These are phyloP conservation scores for Mycena galericulata DNA, from an alignment of 768 basidiomycete species.

Conservation along the genomic window DNA sequence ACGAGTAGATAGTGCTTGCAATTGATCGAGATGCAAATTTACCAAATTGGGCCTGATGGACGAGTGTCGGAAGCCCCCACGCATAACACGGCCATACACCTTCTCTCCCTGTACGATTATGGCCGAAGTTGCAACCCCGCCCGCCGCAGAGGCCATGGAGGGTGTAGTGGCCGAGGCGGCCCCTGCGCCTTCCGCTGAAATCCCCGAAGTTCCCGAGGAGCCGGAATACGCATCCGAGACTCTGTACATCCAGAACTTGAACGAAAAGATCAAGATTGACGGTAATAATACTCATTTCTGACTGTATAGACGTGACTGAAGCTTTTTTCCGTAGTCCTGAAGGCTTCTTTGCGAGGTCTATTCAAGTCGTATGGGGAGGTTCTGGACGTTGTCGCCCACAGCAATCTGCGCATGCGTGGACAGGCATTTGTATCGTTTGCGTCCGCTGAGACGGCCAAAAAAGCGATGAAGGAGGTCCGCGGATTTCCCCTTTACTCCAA, in stretches of 20 bases:
- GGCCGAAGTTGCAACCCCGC: slow-evolving; percentile 46
- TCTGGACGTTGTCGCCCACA: slow-evolving; percentile 94
- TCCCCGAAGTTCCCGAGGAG: slow-evolving; percentile 42
- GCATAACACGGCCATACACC: slow-evolving; percentile 9
- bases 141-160: slow-evolving; percentile 46
- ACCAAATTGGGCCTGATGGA: neutral
- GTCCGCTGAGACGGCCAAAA: slow-evolving; percentile 83
- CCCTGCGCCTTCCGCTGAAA: slow-evolving; percentile 18
- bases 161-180: slow-evolving; percentile 42
- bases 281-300: slow-evolving; percentile 53
- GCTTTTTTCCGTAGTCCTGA: slow-evolving; percentile 73
- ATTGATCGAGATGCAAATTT: neutral
- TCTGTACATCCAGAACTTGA: slow-evolving; percentile 95
- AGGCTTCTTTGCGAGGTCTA: slow-evolving; percentile 85
- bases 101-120: slow-evolving; percentile 28
- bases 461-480: slow-evolving; percentile 92
- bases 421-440: slow-evolving; percentile 98
- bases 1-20: neutral
- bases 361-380: slow-evolving; percentile 96
- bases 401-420: slow-evolving; percentile 96
- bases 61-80: neutral
- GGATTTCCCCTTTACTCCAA: slow-evolving; percentile 97
- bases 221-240: slow-evolving; percentile 79
- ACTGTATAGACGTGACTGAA: slow-evolving; percentile 13
- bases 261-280: slow-evolving; percentile 91